Percentiles rank a stretch among this genome's conserved stretches.
These are phyloP conservation scores for Batkoa obscura DNA, from an alignment of 371 early-diverging fungal genomes.

Conservation along the genomic window DNA sequence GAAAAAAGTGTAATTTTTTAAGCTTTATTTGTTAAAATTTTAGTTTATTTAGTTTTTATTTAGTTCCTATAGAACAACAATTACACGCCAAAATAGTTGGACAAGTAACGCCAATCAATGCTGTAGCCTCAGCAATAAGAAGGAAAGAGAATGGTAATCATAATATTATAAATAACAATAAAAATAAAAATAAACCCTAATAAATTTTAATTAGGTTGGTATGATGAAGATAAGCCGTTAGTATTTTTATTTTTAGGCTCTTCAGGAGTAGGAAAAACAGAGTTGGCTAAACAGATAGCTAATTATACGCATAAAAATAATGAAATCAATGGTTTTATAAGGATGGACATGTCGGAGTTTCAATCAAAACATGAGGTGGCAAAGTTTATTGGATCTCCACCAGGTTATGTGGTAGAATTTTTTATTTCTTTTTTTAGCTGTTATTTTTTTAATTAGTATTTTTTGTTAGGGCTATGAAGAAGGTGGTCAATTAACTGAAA, in stretches of 20 bases:
- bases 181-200: too few relatives aligned
- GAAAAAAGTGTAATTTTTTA: neutral
- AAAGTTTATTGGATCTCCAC: constrained; percentile 76
- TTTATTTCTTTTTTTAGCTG: too few relatives aligned
- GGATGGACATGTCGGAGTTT: constrained; percentile 86
- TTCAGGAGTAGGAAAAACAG: constrained; percentile 77
- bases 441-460: too few relatives aligned
- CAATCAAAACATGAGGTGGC: constrained; percentile 57
- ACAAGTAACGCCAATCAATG: constrained; percentile 39
- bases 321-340: constrained; percentile 49
- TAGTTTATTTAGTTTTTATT: constrained; percentile 1
- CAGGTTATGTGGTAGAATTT: constrained; percentile 70
- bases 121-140: constrained; percentile 35
- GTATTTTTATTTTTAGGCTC: constrained; percentile 85
- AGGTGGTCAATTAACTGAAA: constrained; percentile 72
- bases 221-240: constrained; percentile 39
- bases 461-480: constrained; percentile 68
- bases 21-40: too few relatives aligned
- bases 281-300: constrained; percentile 74
- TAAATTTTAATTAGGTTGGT: constrained; percentile 15
- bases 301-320: constrained; percentile 71
- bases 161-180: too few relatives aligned
- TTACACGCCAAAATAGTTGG: constrained; percentile 31
- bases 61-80: constrained; percentile 27
- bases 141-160: constrained; percentile 33